phyloP scores from a whole-genome alignment of 768 basidiomycete genomes.

The Amanita pseudoporphyria region DNA sequence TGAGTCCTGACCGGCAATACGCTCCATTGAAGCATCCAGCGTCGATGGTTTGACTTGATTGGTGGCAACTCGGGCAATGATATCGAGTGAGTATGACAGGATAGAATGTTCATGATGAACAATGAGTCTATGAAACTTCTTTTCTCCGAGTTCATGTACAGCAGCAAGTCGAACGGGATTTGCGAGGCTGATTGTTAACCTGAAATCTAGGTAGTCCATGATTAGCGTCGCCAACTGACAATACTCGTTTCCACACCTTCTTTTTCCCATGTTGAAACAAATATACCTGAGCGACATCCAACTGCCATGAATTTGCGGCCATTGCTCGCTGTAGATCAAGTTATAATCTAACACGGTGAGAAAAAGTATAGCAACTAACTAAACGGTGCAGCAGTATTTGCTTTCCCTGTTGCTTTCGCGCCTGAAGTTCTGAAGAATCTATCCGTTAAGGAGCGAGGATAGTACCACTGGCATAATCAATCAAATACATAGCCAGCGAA shows the following conservation, averaged over 20 bases:
- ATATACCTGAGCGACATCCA: slow-evolving; percentile 63
- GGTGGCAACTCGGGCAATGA: slow-evolving; percentile 50
- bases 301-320: slow-evolving; percentile 53
- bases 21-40: slow-evolving; percentile 52
- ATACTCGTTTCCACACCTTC: slow-evolving; percentile 31
- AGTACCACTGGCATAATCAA: slow-evolving; percentile 49
- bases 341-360: background rate
- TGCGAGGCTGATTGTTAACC: slow-evolving; percentile 40
- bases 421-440: slow-evolving; percentile 44
- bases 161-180: slow-evolving; percentile 48
- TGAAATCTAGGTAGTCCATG: slow-evolving; percentile 35
- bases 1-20: slow-evolving; percentile 41
- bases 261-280: slow-evolving; percentile 44
- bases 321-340: slow-evolving; percentile 28
- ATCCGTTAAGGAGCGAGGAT: slow-evolving; percentile 47
- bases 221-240: background rate
- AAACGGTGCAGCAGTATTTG: slow-evolving; percentile 53
- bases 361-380: slow-evolving; percentile 30
- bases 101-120: slow-evolving; percentile 52
- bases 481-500: background rate
- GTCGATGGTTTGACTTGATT: slow-evolving; percentile 35
- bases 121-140: slow-evolving; percentile 55
- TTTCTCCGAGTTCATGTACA: slow-evolving; percentile 32
- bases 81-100: slow-evolving; percentile 59
- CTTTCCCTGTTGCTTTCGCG: slow-evolving; percentile 43